Evolutionary conservation across 495 filamentous ascomycete genomes (phyloP), one percentile per base, ranked within the genome.

Genomic region (Penicillium taxi): DNA sequence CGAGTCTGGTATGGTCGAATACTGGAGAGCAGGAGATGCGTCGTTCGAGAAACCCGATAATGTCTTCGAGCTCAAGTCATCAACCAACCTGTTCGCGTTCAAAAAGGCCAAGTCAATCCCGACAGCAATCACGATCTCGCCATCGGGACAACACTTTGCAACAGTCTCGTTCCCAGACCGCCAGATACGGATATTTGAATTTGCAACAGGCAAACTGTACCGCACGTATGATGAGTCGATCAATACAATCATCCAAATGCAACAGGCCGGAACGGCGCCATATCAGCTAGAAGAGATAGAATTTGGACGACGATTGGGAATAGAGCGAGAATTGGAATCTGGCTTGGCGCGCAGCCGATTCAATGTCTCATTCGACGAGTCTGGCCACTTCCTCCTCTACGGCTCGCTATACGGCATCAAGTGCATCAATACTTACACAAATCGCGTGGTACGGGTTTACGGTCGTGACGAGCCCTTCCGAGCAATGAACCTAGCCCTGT

Each of bases 151-250:
- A 20, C 82, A 84, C 14, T 95, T 96, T 53, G 84, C 83, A 4
- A 87, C 88, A 0, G 80, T 93, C 47, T 99, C 91, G 1, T 81
- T 95, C 52, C 91, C 91, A 0, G 91, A 99, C 58, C 81, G 91
- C 14, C 86, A 88, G 54, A 73, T 96, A 14, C 82, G 91, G 5
- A 59, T 99, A 26, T 99, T 96, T 46, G 88, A 96, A 47, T 96
- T 96, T 50, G 72, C 80, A 5, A 76, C 86, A 0, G 91, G 78
- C 6, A 95, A 93, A 54, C 72, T 96, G 0, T 78, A 87, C 47
- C 81, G 90, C 19, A 87, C 86, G 6, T 99, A 96, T 50, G 93
- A 96, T 48, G 91, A 99, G 51, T 95, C 88, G 13, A 68, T 96
- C 4, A 56, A 74, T 13, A 90, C 82, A 3, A 78, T 95, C 20